Conservation (phyloP, 192 early-diverging fungal species). For the Coemansia guatemalensis region DNA sequence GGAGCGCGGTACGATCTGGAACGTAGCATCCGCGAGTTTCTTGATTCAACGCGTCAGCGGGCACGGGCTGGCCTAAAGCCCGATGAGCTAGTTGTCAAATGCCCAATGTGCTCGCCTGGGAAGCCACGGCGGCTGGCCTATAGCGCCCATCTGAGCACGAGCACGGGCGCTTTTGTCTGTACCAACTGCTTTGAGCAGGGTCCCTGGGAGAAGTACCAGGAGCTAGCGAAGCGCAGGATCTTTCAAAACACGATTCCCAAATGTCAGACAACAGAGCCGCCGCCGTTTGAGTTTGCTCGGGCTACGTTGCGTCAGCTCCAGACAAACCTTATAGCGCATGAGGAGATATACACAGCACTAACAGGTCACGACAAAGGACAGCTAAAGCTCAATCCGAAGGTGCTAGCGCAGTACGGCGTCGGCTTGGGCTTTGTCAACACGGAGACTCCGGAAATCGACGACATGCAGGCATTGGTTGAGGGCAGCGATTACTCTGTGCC, state of each 20-base stretch:
- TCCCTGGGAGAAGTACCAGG: slow-evolving; percentile 58
- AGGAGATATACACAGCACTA: slow-evolving; percentile 37
- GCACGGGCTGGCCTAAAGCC: slow-evolving; percentile 50
- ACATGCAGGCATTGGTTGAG: slow-evolving; percentile 34
- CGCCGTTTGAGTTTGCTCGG: slow-evolving; percentile 43
- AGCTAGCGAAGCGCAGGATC: slow-evolving; percentile 40
- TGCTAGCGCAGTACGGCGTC: slow-evolving; percentile 50
- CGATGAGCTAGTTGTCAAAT: slow-evolving; percentile 55
- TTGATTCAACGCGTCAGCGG: slow-evolving; percentile 42
- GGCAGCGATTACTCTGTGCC: slow-evolving; percentile 24
- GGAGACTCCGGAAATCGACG: slow-evolving; percentile 20
- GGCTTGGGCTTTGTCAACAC: slow-evolving; percentile 54
- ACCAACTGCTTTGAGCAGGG: slow-evolving; percentile 59
- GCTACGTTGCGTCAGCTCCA: slow-evolving; percentile 18
- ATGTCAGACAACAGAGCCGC: slow-evolving; percentile 14
- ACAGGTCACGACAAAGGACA: slow-evolving; percentile 43
- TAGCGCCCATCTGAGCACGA: slow-evolving; percentile 54
- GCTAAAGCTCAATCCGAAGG: slow-evolving; percentile 34
- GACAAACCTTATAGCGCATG: slow-evolving; percentile 36
- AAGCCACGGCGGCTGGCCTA: slow-evolving; percentile 56
- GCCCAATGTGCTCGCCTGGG: slow-evolving; percentile 51
- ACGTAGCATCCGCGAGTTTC: slow-evolving; percentile 45
- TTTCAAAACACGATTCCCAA: slow-evolving; percentile 46
- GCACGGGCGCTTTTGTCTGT: slow-evolving; percentile 59
- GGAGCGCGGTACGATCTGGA: slow-evolving; percentile 6